Base-by-base conservation (phyloP, 805 yeast species). In the Saturnispora halmiae region DNA sequence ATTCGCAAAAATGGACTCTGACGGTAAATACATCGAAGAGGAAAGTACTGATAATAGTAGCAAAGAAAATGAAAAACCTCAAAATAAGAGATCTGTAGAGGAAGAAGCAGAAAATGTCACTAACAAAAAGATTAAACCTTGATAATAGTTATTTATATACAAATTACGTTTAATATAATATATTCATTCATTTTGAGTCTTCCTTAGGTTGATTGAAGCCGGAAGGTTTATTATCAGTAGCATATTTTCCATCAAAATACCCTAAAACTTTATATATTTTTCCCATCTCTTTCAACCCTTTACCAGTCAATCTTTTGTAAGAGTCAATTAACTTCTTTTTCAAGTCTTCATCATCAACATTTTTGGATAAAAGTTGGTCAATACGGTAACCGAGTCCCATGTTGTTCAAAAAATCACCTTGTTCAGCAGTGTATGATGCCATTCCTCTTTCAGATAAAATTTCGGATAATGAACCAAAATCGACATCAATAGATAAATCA, bases 401-500 rank as follows among this genome's bases (percentile, higher is more conserved):
- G 29, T 70, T 69, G 50, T 81, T 80, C 16, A 85, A 65, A 78
- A 86, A 85, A 53, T 80, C 84, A 6, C 86, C 90, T 54, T 85
- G 95, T 31, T 77, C 77, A 1, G 58, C 51, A 15, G 58, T 48
- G 25, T 44, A 51, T 10, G 51, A 52, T 26, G 45, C 48, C 34
- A 56, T 41, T 1, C 49, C 43, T 47, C 53, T 36, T 32, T 47
- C 42, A 36, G 42, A 34, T 15, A 66, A 56, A 31, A 72, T 62
- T 3, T 55, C 47, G 11, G 60, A 61, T 39, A 85, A 58, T 19
- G 80, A 79, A 22, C 66, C 70, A 55, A 85, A 85, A 56, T 85
- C 95, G 10, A 85, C 95, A 54, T 85, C 94, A 0, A 81, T 79
- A 0, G 94, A 82, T 24, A 85, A 64, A 61, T 85, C 95, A 3